These are phyloP conservation scores for Cercospora brassicicola DNA, from an alignment of 2,329 filamentous ascomycete genomes.

Conservation along the genomic window DNA sequence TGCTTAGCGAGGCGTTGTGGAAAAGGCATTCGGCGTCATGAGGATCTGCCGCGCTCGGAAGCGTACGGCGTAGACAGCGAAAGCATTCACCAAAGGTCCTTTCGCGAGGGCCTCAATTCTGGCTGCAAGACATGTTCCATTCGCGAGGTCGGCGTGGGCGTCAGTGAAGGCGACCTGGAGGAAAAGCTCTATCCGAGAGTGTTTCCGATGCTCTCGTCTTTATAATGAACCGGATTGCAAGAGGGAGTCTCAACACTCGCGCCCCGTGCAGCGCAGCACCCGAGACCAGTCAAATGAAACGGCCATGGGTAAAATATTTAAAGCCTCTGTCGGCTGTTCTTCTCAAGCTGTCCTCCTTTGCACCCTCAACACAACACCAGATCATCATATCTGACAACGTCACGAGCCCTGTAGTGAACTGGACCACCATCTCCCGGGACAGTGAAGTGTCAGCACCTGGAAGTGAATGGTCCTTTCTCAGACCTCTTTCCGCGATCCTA, in stretches of 20 bases:
- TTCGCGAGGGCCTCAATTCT: background rate
- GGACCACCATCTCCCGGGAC: background rate
- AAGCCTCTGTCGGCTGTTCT: background rate
- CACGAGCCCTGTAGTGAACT: background rate
- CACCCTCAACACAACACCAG: background rate
- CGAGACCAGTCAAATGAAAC: background rate
- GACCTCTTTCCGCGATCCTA: background rate
- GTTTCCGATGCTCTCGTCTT: background rate
- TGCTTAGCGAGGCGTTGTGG: constrained; percentile 15
- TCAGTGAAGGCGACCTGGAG: background rate
- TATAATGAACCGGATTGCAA: background rate
- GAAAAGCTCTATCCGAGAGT: background rate
- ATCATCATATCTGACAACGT: background rate
- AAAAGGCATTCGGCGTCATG: background rate
- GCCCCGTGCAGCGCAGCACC: background rate
- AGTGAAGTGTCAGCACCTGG: background rate
- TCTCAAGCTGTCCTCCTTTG: background rate
- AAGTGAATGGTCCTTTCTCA: background rate
- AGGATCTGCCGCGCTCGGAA: background rate
- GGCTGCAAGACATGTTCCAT: background rate
- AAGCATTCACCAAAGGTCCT: background rate
- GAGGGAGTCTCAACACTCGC: background rate
- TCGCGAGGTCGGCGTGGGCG: background rate
- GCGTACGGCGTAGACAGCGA: background rate
- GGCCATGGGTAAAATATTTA: background rate